phyloP scores from a whole-genome alignment of 1,139 yeast genomes.

The Candida sp. region DNA sequence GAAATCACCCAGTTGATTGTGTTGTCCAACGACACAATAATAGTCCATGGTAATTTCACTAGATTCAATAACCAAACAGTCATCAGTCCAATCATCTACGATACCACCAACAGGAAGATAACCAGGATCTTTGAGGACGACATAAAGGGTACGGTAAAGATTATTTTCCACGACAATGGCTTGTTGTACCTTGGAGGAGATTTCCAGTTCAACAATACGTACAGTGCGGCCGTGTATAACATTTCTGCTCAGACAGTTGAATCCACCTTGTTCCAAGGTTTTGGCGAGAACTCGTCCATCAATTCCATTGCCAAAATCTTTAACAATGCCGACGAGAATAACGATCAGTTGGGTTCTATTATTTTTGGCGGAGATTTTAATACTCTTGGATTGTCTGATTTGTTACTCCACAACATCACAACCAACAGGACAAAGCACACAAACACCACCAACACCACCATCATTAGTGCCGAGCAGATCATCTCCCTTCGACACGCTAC shows the following conservation, averaged over 20 bases:
- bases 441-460: slow-evolving; percentile 35
- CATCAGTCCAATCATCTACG: slow-evolving; percentile 58
- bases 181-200: slow-evolving; percentile 83
- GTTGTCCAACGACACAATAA: slow-evolving; percentile 30
- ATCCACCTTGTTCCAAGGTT: slow-evolving; percentile 77
- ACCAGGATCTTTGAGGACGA: slow-evolving; percentile 35
- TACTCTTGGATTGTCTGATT: slow-evolving; percentile 59
- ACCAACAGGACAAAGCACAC: slow-evolving; percentile 26
- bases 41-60: slow-evolving; percentile 50
- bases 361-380: slow-evolving; percentile 82
- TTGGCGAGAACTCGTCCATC: slow-evolving; percentile 61
- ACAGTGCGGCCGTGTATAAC: slow-evolving; percentile 74
- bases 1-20: slow-evolving; percentile 30
- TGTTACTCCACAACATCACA: slow-evolving; percentile 38
- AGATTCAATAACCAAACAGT: slow-evolving; percentile 37
- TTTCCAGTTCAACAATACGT: slow-evolving; percentile 56
- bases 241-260: slow-evolving; percentile 41
- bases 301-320: slow-evolving; percentile 65
- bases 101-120: slow-evolving; percentile 49
- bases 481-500: slow-evolving; percentile 68
- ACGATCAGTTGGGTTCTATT: slow-evolving; percentile 43
- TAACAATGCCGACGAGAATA: slow-evolving; percentile 27
- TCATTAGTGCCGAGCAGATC: slow-evolving; percentile 64
- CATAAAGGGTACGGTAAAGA: slow-evolving; percentile 53
- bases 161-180: slow-evolving; percentile 51